Percentiles rank a stretch among this genome's conserved stretches.
These are phyloP conservation scores for Fusarium poae DNA, from an alignment of 2,329 filamentous ascomycete species.

Conservation along the genomic window DNA sequence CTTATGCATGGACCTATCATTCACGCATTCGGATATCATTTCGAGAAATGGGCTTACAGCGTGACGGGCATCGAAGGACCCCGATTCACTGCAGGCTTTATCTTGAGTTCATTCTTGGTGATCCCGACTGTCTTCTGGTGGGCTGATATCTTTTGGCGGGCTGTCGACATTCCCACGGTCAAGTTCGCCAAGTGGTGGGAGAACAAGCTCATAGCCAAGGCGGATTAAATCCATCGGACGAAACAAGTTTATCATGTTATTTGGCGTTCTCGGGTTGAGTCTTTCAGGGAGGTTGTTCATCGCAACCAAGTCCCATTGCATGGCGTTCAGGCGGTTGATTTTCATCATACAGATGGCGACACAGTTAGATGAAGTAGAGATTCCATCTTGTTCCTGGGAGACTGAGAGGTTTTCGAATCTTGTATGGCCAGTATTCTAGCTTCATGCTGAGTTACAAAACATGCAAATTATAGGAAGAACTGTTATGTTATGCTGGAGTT, in stretches of 20 bases:
- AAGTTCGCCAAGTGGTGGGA: slow-evolving; percentile 70
- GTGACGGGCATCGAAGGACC: slow-evolving; percentile 62
- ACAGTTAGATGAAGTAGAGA: slow-evolving; percentile 6
- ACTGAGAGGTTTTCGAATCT: slow-evolving; percentile 4
- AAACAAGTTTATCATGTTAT: slow-evolving; percentile 16
- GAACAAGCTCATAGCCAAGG: slow-evolving; percentile 55
- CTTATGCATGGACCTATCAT: slow-evolving; percentile 70
- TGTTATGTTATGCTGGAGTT: neutral
- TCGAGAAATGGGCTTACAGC: slow-evolving; percentile 62
- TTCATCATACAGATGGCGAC: slow-evolving; percentile 15
- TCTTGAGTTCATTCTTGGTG: slow-evolving; percentile 61
- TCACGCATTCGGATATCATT: slow-evolving; percentile 66
- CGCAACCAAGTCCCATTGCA: neutral
- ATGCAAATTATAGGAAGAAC: slow-evolving; percentile 11
- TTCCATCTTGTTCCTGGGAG: slow-evolving; percentile 6
- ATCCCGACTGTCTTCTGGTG: slow-evolving; percentile 67
- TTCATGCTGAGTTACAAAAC: slow-evolving; percentile 6
- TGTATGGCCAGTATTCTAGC: neutral
- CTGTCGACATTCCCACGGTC: slow-evolving; percentile 68
- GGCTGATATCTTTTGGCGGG: slow-evolving; percentile 68
- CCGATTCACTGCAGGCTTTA: slow-evolving; percentile 62
- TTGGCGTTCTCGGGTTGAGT: slow-evolving; percentile 21
- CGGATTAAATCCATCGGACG: slow-evolving; percentile 31
- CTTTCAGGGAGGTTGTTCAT: slow-evolving; percentile 13
- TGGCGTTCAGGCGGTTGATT: slow-evolving; percentile 39